These are phyloP conservation scores for Alternaria sp. DNA, from an alignment of 2,329 filamentous ascomycete genomes.

Conservation along the genomic window DNA sequence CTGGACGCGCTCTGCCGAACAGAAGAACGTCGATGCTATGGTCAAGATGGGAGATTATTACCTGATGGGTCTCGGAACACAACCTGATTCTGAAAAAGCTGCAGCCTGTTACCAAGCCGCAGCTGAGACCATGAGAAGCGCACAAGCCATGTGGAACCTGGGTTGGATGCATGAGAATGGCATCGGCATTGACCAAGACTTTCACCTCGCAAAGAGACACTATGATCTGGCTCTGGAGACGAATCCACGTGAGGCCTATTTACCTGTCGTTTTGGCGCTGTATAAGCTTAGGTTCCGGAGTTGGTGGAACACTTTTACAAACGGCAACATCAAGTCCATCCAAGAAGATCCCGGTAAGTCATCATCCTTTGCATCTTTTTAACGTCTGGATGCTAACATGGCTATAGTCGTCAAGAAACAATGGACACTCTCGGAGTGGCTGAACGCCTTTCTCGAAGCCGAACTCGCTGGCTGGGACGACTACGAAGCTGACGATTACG, in stretches of 20 bases:
- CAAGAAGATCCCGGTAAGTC: constrained; percentile 81
- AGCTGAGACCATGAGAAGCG: constrained; percentile 88
- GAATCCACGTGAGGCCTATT: constrained; percentile 83
- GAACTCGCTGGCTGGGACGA: constrained; percentile 66
- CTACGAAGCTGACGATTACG: constrained; percentile 54
- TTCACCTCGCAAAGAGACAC: constrained; percentile 93
- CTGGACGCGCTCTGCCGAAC: constrained; percentile 93
- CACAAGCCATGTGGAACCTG: constrained; percentile 94
- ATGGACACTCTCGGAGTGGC: constrained; percentile 84
- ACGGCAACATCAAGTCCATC: constrained; percentile 91
- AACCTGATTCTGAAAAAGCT: constrained; percentile 77
- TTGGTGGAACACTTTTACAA: constrained; percentile 92
- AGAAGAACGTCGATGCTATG: constrained; percentile 89
- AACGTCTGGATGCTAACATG: constrained; percentile 2
- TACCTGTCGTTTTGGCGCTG: constrained; percentile 87
- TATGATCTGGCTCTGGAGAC: constrained; percentile 93
- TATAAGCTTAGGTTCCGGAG: constrained; percentile 84
- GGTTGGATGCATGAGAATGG: constrained; percentile 99
- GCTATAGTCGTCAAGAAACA: constrained; percentile 69
- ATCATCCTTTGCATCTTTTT: not conserved
- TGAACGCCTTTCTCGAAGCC: constrained; percentile 78
- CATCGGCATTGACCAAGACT: constrained; percentile 89
- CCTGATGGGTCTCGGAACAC: constrained; percentile 76
- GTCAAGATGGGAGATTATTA: constrained; percentile 99
- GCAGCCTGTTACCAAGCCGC: constrained; percentile 92